Conservation (phyloP, 2,329 filamentous ascomycete genomes). For the Aspergillus spinulosporus region DNA sequence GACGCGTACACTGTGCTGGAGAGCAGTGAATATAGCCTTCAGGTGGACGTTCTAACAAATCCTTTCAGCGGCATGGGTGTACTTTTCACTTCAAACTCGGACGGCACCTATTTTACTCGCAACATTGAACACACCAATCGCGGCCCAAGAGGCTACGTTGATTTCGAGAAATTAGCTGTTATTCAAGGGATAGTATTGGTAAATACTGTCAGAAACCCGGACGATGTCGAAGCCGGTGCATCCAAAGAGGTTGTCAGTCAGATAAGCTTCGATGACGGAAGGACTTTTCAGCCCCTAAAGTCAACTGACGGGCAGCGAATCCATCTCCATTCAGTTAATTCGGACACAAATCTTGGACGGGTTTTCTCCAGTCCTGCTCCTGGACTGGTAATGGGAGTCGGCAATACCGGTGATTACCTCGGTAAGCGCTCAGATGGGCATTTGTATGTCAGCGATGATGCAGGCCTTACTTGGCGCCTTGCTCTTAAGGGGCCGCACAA, state of each 20-base stretch:
- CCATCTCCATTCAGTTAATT: slow-evolving; percentile 90
- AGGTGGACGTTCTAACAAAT: slow-evolving; percentile 83
- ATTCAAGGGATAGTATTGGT: slow-evolving; percentile 92
- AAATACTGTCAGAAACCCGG: slow-evolving; percentile 83
- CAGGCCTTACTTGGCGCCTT: slow-evolving; percentile 79
- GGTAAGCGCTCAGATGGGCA: slow-evolving; percentile 70
- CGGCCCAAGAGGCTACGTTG: slow-evolving; percentile 71
- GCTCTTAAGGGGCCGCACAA: slow-evolving; percentile 79
- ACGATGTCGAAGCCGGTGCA: slow-evolving; percentile 62
- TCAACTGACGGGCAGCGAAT: slow-evolving; percentile 62
- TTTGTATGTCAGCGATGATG: slow-evolving; percentile 87
- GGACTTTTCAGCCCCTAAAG: slow-evolving; percentile 75
- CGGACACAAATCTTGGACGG: slow-evolving; percentile 75
- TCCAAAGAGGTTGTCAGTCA: slow-evolving; percentile 69
- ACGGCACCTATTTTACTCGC: slow-evolving; percentile 91
- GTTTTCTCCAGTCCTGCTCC: slow-evolving; percentile 94
- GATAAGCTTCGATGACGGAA: slow-evolving; percentile 94
- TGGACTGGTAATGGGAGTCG: slow-evolving; percentile 89
- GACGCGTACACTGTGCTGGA: slow-evolving; percentile 89
- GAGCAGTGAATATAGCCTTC: slow-evolving; percentile 96
- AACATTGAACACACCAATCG: slow-evolving; percentile 93
- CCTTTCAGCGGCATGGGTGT: slow-evolving; percentile 72
- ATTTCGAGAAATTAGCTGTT: slow-evolving; percentile 90
- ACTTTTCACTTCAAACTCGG: slow-evolving; percentile 93
- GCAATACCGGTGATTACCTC: slow-evolving; percentile 79